Base-by-base conservation (phyloP, 495 filamentous ascomycete species). In the Neurospora tetrasperma region DNA sequence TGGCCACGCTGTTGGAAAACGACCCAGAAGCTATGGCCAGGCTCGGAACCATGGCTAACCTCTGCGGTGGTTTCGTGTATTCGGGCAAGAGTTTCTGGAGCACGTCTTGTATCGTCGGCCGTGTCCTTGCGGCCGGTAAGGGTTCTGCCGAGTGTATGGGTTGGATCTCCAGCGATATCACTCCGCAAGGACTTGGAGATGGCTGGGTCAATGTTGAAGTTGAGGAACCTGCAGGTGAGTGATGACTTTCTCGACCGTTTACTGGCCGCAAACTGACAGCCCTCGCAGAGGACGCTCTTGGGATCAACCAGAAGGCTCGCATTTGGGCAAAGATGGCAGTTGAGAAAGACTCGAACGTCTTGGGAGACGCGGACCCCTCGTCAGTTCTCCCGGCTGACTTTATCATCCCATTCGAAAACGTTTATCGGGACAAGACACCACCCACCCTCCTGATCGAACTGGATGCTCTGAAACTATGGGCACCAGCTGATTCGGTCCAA, bases 1-100 rank as follows among this genome's bases (percentile, higher is more conserved):
- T 97, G 79, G 89, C 89, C 1, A 91, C 92, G 0, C 73, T 96
- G 27, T 77, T 97, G 20, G 93, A 97, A 76, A 93, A 93, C 75
- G 91, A 94, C 75, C 78, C 84, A 6, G 82, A 88, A 18, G 92
- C 90, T 40, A 82, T 95, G 54, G 79, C 84, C 18, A 86, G 76
- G 66, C 84, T 97, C 5, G 93, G 93, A 0, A 84, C 89, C 27
- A 85, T 86, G 59, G 90, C 89, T 3, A 94, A 91, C 78, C 81
- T 97, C 9, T 91, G 90, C 75, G 91, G 91, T n/a, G 93, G 93
- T 5, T 93, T 97, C 76, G 80, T 90, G 9, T 94, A 93, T 76
- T 78, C 76, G 10, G 87, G 84, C 20, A 88, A 87, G 74, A 94
- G 89, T 71, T 96, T 91, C 84, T 97, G 93, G 93, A 94, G 92